Evolutionary conservation across 257 asterid species (phyloP), one percentile per base, ranked within the genome.

Genomic region (Solanum chiquidenum): DNA sequence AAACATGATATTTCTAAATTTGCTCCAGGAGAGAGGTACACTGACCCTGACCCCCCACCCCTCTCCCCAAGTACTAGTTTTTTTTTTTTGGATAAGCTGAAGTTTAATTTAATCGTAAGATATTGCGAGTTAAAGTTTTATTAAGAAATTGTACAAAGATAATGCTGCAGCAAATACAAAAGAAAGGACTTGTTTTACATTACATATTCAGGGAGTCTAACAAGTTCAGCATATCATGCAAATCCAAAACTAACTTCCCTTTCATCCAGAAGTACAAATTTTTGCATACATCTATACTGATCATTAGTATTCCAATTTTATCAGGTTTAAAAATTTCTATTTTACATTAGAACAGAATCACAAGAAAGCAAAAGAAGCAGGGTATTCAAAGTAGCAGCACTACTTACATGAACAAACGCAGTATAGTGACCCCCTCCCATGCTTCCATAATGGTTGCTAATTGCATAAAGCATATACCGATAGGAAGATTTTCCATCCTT

Each of bases 381-480:
- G 69, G 69, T 82, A 80, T 29, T 82, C 44, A 52, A 49, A 82
- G 66, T 79, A 5, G 85, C 66, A 44, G 85, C 85, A 74, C 89
- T 85, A 89, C 98, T 94, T 92, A 96, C 99, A 86, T 90, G 95
- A 87, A 95, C 95, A 93, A 89, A 94, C 52, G 99, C 97, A 31
- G 99, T 95, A 90, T 96, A 96, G 91, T 95, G 98, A 85, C 98
- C 99, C 20, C 98, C 98, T 87, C 98, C 98, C 96, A 94, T 93
- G 90, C 98, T 94, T 90, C 99, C 99, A 76, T 93, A 94, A 90
- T 96, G 99, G 91, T 95, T 96, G 88, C 98, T 95, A 84, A 95
- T 92, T 25, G 98, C 99, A 87, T 95, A 96, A 86, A 96, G 98
- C 93, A 91, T 88, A 84, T 95, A 96, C 31, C 95, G 95, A 68